Conservation (phyloP, 2,329 filamentous ascomycete genomes). For the Eutypa lata region DNA sequence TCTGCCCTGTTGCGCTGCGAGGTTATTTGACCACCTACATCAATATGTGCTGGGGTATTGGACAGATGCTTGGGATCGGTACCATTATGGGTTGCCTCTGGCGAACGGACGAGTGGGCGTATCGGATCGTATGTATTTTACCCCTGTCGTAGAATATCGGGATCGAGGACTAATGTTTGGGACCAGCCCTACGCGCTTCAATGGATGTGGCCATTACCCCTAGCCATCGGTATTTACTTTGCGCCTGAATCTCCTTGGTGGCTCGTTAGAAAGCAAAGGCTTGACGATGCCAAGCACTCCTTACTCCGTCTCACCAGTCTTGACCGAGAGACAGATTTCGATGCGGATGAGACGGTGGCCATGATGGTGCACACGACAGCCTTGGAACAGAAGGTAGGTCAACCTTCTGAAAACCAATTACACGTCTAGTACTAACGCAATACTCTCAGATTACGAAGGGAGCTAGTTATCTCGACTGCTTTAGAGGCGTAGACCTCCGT, state of each 20-base stretch:
- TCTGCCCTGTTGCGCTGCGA: slow-evolving; percentile 69
- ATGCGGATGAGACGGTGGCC: slow-evolving; percentile 79
- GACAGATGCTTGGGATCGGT: slow-evolving; percentile 70
- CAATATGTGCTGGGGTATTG: slow-evolving; percentile 76
- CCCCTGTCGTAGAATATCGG: background rate
- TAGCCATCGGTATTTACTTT: slow-evolving; percentile 63
- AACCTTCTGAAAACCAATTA: background rate
- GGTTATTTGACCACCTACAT: slow-evolving; percentile 69
- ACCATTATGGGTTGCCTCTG: slow-evolving; percentile 67
- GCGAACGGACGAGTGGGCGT: slow-evolving; percentile 65
- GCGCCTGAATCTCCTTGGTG: slow-evolving; percentile 73
- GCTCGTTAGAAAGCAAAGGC: slow-evolving; percentile 65
- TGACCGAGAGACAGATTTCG: slow-evolving; percentile 65
- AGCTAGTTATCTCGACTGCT: slow-evolving; percentile 77
- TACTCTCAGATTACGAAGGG: slow-evolving; percentile 61
- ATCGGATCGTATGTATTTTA: slow-evolving; percentile 40
- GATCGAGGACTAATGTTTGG: slow-evolving; percentile 8
- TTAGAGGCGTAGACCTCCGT: slow-evolving; percentile 73
- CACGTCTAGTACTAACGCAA: slow-evolving; percentile 4
- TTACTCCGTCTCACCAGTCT: slow-evolving; percentile 63
- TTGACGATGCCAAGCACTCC: slow-evolving; percentile 63
- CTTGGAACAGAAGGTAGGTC: slow-evolving; percentile 59
- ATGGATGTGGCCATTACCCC: slow-evolving; percentile 74
- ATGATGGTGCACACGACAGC: slow-evolving; percentile 93
- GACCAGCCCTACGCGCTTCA: slow-evolving; percentile 63